phyloP scores from a whole-genome alignment of 2,329 filamentous ascomycete genomes.

The Ascomycota sp. region DNA sequence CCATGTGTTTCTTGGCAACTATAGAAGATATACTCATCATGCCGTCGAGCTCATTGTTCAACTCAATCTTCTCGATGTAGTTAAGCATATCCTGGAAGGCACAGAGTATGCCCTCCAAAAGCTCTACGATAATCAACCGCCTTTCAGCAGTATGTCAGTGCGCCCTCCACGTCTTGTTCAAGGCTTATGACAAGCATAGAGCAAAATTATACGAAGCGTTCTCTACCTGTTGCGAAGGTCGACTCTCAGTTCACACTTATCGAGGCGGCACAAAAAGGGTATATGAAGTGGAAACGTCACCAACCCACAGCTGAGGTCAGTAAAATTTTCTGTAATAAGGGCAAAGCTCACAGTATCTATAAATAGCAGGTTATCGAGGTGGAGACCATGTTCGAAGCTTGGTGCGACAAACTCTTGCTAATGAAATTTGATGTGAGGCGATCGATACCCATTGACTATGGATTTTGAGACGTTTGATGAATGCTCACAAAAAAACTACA shows the following conservation, averaged over 20 bases:
- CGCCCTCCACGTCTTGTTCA: background rate
- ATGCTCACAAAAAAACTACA: background rate
- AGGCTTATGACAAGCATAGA: conserved; percentile 13
- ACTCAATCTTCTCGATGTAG: conserved; percentile 63
- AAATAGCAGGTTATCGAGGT: conserved; percentile 34
- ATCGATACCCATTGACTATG: too few species aligned
- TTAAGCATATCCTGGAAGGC: conserved; percentile 67
- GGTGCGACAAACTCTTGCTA: conserved; percentile 51
- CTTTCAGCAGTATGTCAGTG: conserved; percentile 38
- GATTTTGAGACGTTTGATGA: background rate
- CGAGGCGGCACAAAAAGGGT: conserved; percentile 74
- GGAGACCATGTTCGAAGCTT: conserved; percentile 44
- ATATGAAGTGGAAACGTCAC: conserved; percentile 49
- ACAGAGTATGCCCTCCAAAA: conserved; percentile 55
- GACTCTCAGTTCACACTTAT: conserved; percentile 83
- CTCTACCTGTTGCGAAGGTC: conserved; percentile 52
- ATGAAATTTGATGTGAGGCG: conserved; percentile 41
- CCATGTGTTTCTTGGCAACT: conserved; percentile 90
- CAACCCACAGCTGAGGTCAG: conserved; percentile 12
- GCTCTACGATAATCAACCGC: conserved; percentile 49
- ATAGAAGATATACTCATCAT: conserved; percentile 71
- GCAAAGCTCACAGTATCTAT: conserved; percentile 4
- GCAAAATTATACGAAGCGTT: conserved; percentile 45
- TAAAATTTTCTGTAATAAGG: conserved; percentile 3
- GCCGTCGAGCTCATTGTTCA: conserved; percentile 76